Percentiles rank a stretch among this genome's conserved stretches.
phyloP scores from a whole-genome alignment of 1,284 basidiomycete species.

The Lignosus rhinocerotis region DNA sequence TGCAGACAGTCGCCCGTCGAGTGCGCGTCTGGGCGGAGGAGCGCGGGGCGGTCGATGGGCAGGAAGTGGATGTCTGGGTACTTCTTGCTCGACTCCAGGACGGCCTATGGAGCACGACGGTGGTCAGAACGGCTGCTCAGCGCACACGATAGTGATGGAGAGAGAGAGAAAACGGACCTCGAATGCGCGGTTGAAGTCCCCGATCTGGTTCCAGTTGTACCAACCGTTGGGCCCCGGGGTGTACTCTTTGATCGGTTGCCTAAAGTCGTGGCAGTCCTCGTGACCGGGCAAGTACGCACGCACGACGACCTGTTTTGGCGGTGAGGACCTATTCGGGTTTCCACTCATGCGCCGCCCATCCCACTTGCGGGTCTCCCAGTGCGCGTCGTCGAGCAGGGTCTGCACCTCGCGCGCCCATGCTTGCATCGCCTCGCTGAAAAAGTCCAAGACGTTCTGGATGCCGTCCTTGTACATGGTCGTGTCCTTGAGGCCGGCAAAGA shows the following conservation, averaged over 20 bases:
- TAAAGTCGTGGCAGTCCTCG: slow-evolving; percentile 55
- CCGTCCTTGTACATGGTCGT: slow-evolving; percentile 41
- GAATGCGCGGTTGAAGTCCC: slow-evolving; percentile 54
- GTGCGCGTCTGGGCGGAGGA: slow-evolving; percentile 66
- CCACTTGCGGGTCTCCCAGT: slow-evolving; percentile 19
- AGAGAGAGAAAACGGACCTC: slow-evolving; percentile 40
- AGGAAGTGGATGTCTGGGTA: slow-evolving; percentile 60
- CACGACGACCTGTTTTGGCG: slow-evolving; percentile 50
- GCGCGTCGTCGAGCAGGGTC: slow-evolving; percentile 33
- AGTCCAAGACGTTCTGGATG: slow-evolving; percentile 50
- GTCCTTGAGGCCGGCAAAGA: slow-evolving; percentile 50
- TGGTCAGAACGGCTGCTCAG: background rate
- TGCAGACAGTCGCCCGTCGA: slow-evolving; percentile 62
- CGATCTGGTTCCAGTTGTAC: slow-evolving; percentile 67
- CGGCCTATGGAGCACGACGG: too few relatives aligned
- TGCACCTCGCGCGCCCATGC: slow-evolving; percentile 56
- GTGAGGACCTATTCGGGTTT: background rate
- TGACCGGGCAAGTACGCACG: slow-evolving; percentile 66
- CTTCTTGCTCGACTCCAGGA: slow-evolving; percentile 39
- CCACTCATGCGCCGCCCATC: background rate
- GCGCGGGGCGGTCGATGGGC: slow-evolving; percentile 56
- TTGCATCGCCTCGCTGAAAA: slow-evolving; percentile 56
- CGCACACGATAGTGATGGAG: background rate
- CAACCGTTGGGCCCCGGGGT: slow-evolving; percentile 45
- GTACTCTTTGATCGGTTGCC: slow-evolving; percentile 45